Evolutionary conservation across 441 rosid species (phyloP).

Genomic region (Syzygium syzygioides): DNA sequence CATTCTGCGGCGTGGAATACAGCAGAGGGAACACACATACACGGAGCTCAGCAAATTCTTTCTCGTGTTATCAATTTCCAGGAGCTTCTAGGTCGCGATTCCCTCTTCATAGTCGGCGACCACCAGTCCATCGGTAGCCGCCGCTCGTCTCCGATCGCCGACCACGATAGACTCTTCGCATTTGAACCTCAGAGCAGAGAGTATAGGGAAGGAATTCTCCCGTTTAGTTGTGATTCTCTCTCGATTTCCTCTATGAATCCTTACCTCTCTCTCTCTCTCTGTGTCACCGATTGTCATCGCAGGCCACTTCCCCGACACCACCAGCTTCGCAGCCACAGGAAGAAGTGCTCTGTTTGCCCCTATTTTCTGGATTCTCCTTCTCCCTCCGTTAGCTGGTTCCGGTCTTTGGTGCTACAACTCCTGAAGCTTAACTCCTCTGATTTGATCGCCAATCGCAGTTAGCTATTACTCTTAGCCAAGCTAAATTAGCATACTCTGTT

Average conservation of each 20-base stretch:
- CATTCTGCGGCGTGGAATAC: too few species aligned
- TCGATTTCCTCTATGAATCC: neutral
- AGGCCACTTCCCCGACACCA: neutral
- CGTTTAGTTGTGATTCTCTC: neutral
- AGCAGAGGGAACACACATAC: too few species aligned
- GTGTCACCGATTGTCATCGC: fast-evolving
- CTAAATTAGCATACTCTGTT: too few species aligned
- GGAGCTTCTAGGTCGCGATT: neutral
- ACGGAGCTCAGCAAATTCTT: too few species aligned
- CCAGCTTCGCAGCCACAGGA: neutral
- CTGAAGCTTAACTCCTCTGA: too few species aligned
- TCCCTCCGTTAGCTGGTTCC: neutral
- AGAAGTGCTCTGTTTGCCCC: neutral
- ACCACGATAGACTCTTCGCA: neutral
- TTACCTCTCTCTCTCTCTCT: neutral
- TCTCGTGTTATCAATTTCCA: too few species aligned
- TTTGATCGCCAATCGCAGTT: too few species aligned
- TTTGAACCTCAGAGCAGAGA: neutral
- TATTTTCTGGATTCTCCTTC: neutral
- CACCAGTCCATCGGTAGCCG: too few species aligned
- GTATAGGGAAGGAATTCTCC: neutral
- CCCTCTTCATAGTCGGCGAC: too few species aligned
- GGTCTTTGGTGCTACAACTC: too few species aligned
- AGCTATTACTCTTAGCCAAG: too few species aligned
- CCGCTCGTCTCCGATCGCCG: fast-evolving